phyloP scores from a whole-genome alignment of 495 filamentous ascomycete species.

The Penicillium waksmanii region DNA sequence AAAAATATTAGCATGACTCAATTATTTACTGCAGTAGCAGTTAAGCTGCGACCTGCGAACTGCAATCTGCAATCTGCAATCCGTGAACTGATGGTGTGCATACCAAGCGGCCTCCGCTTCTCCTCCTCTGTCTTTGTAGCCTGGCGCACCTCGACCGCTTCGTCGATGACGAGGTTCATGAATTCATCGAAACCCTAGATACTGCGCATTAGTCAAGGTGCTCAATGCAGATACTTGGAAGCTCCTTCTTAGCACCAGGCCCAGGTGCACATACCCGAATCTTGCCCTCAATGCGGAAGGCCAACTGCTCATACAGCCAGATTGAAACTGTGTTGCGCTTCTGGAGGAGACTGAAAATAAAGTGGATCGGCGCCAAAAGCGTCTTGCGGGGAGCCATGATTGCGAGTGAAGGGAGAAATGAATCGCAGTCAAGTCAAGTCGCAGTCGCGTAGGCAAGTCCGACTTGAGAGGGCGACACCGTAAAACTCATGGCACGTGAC shows the following conservation, averaged over 20 bases:
- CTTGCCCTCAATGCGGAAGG: slow-evolving; percentile 91
- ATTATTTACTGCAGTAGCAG: neutral
- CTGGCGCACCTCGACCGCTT: slow-evolving; percentile 89
- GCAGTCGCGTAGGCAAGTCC: neutral
- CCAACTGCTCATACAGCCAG: slow-evolving; percentile 96
- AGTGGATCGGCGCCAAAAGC: slow-evolving; percentile 94
- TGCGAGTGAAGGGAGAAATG: slow-evolving; percentile 8
- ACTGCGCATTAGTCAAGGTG: neutral
- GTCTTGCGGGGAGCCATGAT: slow-evolving; percentile 88
- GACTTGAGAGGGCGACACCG: neutral
- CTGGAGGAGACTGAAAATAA: slow-evolving; percentile 96
- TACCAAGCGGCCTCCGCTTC: slow-evolving; percentile 79
- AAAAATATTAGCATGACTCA: neutral
- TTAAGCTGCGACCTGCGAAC: too few species aligned
- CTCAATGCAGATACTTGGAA: neutral
- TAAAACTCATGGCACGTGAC: neutral
- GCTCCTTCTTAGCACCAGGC: neutral
- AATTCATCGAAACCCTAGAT: slow-evolving; percentile 93
- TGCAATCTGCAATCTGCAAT: too few species aligned
- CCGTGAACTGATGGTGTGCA: slow-evolving; percentile 30
- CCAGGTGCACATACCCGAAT: slow-evolving; percentile 67
- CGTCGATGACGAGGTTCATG: slow-evolving; percentile 97
- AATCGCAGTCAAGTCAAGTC: neutral
- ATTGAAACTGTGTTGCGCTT: slow-evolving; percentile 85
- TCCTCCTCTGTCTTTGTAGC: slow-evolving; percentile 81